phyloP scores from a whole-genome alignment of 129 eudicot species.

The Centella asiatica region DNA sequence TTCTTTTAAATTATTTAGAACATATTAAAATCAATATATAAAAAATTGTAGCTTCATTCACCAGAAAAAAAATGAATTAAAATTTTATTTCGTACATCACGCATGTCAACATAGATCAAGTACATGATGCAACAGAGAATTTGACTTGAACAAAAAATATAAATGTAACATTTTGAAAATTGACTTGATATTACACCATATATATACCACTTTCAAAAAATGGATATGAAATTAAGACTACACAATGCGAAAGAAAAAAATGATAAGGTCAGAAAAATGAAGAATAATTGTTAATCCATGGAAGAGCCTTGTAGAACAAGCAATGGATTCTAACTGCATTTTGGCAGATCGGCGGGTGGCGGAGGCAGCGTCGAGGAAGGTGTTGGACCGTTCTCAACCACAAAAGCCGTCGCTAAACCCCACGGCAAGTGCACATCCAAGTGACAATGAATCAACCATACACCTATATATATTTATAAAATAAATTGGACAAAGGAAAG shows the following conservation, averaged over 20 bases:
- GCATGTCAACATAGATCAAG: too few relatives aligned
- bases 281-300: neutral
- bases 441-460: conserved; percentile 75
- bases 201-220: too few relatives aligned
- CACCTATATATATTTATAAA: conserved; percentile 24
- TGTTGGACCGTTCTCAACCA: conserved; percentile 70
- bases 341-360: conserved; percentile 69
- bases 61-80: too few relatives aligned
- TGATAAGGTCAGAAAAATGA: neutral
- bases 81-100: too few relatives aligned
- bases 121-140: too few relatives aligned
- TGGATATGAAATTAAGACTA: neutral
- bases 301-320: neutral
- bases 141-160: too few relatives aligned
- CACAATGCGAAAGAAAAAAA: neutral
- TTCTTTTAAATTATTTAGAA: too few relatives aligned
- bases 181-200: too few relatives aligned
- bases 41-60: too few relatives aligned
- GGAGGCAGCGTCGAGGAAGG: conserved; percentile 57
- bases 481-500: neutral
- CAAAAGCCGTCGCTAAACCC: conserved; percentile 61
- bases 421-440: conserved; percentile 71
- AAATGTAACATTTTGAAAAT: too few relatives aligned
- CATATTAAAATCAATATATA: too few relatives aligned
- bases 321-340: conserved; percentile 31